Base-by-base conservation (phyloP, 768 basidiomycete species). In the Mycena rebaudengoi region DNA sequence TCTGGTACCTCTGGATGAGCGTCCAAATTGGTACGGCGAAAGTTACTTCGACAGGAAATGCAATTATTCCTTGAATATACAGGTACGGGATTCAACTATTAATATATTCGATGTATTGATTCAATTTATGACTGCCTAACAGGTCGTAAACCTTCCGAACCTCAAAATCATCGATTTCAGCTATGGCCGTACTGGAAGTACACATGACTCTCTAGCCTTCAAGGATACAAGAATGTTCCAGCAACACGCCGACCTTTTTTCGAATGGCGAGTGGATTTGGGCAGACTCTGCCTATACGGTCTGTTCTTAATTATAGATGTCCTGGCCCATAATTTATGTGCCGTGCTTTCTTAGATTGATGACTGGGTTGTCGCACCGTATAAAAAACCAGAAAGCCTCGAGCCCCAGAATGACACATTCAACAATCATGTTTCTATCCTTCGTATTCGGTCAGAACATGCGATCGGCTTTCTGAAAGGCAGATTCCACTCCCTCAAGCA, bases 61-160 rank as follows among this genome's bases (percentile, higher is more conserved):
- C 33, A 76, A 78, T 32, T 82, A 82, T 51, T 80, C 78, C 1
- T 41, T 81, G 21, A 80, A 81, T 56, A 70, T 80, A 41, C 76
- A 78, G 56, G 73, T 75, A 35, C 63, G 73, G n/a, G n/a, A n/a
- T n/a, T n/a, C n/a, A n/a, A n/a, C 69, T 64, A 69, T n/a, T n/a
- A n/a, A n/a, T 26, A 3, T 21, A 29, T 30, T 30, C 37, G 16
- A 7, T 11, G 3, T 18, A 20, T 41, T 12, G 25, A 43, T 16
- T 43, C 33, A 4, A 20, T 11, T n/a, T n/a, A 33, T 43, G 16
- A 29, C 37, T 43, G 4, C n/a, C 8, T 39, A n/a, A 28, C 33
- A 71, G 70, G 33, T 74, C 29, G 60, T 77, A 11, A 73, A 69
- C 8, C 62, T 74, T 8, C 76, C 77, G 2, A 72, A 79, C 46